A percentile compares a stretch with the other conserved stretches of the same genome.
Conservation (phyloP, 2,329 filamentous ascomycete species). For the Colletotrichum australisinense region DNA sequence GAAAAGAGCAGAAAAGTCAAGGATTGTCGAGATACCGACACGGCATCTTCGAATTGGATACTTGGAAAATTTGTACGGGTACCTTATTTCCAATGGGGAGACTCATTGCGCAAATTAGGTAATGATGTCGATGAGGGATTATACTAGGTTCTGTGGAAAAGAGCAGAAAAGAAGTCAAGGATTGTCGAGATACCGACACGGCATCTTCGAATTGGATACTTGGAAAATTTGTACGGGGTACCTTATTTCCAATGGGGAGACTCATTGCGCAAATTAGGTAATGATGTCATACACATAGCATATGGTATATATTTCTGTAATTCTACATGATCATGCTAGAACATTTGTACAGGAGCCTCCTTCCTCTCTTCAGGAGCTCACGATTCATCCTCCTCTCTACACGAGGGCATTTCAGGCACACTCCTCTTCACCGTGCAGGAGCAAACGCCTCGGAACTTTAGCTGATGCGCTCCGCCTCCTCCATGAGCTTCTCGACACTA, state of each 20-base stretch:
- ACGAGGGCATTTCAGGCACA: no score
- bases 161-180: not conserved
- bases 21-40: no score
- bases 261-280: not conserved
- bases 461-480: slow-evolving; percentile 86
- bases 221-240: not conserved
- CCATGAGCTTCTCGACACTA: slow-evolving; percentile 84
- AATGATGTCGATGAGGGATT: no score
- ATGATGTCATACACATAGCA: not conserved
- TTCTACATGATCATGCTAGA: not conserved
- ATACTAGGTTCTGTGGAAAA: slow-evolving; percentile 11
- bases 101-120: no score
- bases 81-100: no score
- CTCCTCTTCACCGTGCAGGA: no score
- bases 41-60: no score
- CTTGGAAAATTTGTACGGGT: no score
- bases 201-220: not conserved
- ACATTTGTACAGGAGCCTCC: not conserved
- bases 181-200: not conserved
- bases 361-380: not conserved
- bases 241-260: not conserved
- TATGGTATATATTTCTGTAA: not conserved
- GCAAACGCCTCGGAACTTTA: slow-evolving; percentile 40
- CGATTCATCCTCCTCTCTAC: not conserved
- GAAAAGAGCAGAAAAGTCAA: no score